Evolutionary conservation across 176 grass and related monocot genomes (phyloP).

Genomic region (Oryza longistaminata): DNA sequence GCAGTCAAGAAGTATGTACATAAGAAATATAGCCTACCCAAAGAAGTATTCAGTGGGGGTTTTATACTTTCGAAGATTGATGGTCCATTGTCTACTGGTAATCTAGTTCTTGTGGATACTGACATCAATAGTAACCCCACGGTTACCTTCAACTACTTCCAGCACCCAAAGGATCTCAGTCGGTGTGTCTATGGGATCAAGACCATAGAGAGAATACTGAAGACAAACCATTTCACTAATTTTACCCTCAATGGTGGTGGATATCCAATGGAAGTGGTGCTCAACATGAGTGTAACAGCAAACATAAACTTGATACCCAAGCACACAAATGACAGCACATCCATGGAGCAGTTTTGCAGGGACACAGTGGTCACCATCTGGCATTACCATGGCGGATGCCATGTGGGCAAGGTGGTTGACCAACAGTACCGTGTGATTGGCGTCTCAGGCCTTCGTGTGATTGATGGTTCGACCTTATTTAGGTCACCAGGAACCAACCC

Average conservation of each 20-base stretch:
- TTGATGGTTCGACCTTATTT: constrained; percentile 63
- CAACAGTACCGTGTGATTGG: constrained; percentile 52
- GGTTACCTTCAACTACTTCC: constrained; percentile 89
- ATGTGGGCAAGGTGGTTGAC: constrained; percentile 77
- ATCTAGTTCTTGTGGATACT: constrained; percentile 52
- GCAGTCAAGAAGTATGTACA: constrained; percentile 53
- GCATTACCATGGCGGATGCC: constrained; percentile 91
- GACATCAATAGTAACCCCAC: constrained; percentile 60
- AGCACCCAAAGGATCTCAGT: constrained; percentile 60
- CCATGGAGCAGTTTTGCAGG: constrained; percentile 77
- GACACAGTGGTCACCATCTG: constrained; percentile 82
- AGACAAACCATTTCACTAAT: constrained; percentile 51
- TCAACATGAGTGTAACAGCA: constrained; percentile 74
- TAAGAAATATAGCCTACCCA: constrained; percentile 59
- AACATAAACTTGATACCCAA: constrained; percentile 85
- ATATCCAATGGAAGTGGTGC: constrained; percentile 54
- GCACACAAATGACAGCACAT: constrained; percentile 73
- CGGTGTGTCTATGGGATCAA: constrained; percentile 64
- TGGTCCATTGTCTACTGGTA: constrained; percentile 62
- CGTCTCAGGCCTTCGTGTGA: constrained; percentile 50
- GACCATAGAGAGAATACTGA: constrained; percentile 57
- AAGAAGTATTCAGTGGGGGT: constrained; percentile 81
- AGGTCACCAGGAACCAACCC: constrained; percentile 80
- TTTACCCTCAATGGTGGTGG: constrained; percentile 36
- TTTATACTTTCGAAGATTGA: constrained; percentile 86